Evolutionary conservation across 2,329 filamentous ascomycete genomes (phyloP).

Genomic region (Myriangium duriaei): DNA sequence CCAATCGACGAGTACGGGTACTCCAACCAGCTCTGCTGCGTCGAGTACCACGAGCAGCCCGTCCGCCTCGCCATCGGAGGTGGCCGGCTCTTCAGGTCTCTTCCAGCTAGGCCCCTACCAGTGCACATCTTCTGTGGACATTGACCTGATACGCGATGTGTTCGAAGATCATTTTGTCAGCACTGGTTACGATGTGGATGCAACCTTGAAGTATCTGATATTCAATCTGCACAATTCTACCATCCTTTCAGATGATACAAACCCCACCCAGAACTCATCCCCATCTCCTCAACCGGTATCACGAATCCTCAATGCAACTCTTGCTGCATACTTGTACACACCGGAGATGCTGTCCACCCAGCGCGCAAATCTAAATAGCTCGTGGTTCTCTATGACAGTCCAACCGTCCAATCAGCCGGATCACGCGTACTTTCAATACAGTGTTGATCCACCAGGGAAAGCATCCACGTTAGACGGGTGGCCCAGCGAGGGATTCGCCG

Average conservation of each 20-base stretch:
- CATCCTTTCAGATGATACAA: slow-evolving; percentile 16
- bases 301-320: slow-evolving; percentile 31
- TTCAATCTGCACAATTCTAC: slow-evolving; percentile 49
- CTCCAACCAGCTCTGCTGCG: neutral
- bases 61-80: slow-evolving; percentile 4
- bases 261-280: neutral
- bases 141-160: slow-evolving; percentile 38
- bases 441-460: slow-evolving; percentile 23
- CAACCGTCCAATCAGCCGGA: slow-evolving; percentile 32
- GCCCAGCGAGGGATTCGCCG: slow-evolving; percentile 49
- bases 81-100: slow-evolving; percentile 14
- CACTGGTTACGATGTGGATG: slow-evolving; percentile 43
- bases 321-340: slow-evolving; percentile 43
- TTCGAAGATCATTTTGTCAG: slow-evolving; percentile 40
- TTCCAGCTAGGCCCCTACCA: slow-evolving; percentile 38
- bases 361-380: slow-evolving; percentile 41
- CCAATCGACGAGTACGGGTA: slow-evolving; percentile 3
- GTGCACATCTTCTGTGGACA: slow-evolving; percentile 41
- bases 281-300: slow-evolving; percentile 1
- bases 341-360: slow-evolving; percentile 38
- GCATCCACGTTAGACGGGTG: slow-evolving; percentile 46
- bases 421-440: slow-evolving; percentile 39
- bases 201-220: slow-evolving; percentile 40
- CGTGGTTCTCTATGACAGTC: slow-evolving; percentile 38
- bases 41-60: slow-evolving; percentile 1